Evolutionary conservation across 2,329 filamentous ascomycete species (phyloP).

Genomic region (Annulohypoxylon truncatum): DNA sequence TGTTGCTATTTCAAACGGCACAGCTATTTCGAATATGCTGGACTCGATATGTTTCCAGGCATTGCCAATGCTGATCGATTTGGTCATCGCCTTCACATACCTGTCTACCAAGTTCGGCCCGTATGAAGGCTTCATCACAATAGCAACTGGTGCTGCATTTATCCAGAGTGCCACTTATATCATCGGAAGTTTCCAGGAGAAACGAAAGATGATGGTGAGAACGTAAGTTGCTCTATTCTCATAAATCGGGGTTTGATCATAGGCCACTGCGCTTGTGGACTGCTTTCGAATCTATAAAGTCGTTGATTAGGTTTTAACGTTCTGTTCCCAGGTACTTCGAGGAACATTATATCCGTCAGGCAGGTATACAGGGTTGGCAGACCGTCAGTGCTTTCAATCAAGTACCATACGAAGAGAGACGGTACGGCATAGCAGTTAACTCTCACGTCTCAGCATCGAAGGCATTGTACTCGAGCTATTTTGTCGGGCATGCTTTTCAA

Average conservation of each 20-base stretch:
- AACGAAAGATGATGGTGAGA: slow-evolving; percentile 63
- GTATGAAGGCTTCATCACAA: slow-evolving; percentile 71
- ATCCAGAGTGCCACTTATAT: slow-evolving; percentile 65
- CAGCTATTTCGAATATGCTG: slow-evolving; percentile 65
- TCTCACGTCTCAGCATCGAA: slow-evolving; percentile 54
- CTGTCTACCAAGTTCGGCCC: slow-evolving; percentile 68
- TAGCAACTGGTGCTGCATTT: slow-evolving; percentile 68
- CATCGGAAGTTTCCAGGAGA: slow-evolving; percentile 61
- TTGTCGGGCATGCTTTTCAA: slow-evolving; percentile 66
- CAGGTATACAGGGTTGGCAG: slow-evolving; percentile 69
- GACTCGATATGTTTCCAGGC: slow-evolving; percentile 69
- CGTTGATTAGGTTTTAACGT: slow-evolving; percentile 1
- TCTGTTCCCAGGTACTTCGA: slow-evolving; percentile 57
- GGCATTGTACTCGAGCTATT: slow-evolving; percentile 58
- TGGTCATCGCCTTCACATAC: slow-evolving; percentile 69
- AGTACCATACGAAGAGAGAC: slow-evolving; percentile 65
- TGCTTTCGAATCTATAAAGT: slow-evolving; percentile 41
- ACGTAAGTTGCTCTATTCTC: slow-evolving; percentile 49
- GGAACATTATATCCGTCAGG: slow-evolving; percentile 66
- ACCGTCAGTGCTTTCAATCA: slow-evolving; percentile 71
- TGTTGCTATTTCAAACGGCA: slow-evolving; percentile 66
- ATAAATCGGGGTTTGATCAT: neutral
- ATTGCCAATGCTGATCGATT: slow-evolving; percentile 70
- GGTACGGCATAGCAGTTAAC: slow-evolving; percentile 64
- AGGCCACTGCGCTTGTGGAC: slow-evolving; percentile 4